Conservation (phyloP, 2,329 filamentous ascomycete species). For the Fusarium sp. region DNA sequence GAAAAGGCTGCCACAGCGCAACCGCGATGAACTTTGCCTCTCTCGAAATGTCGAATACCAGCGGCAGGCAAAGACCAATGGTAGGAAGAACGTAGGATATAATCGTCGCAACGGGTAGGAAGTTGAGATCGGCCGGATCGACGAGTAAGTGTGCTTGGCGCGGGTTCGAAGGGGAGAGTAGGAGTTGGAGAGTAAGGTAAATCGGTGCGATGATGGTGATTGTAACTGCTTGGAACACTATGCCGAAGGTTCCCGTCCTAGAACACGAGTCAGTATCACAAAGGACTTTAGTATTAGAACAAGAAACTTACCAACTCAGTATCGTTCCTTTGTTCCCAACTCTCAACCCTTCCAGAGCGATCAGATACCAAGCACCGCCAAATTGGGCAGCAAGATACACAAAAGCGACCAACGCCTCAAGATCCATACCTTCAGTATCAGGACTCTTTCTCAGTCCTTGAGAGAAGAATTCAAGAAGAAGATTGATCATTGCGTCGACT, state of each 20-base stretch:
- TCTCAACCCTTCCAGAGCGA: slow-evolving; percentile 34
- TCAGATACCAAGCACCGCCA: slow-evolving; percentile 37
- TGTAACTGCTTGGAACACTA: slow-evolving; percentile 35
- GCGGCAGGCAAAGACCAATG: slow-evolving; percentile 23
- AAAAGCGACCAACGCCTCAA: slow-evolving; percentile 33
- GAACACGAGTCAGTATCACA: fast-evolving
- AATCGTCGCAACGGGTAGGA: slow-evolving; percentile 26
- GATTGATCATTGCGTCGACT: slow-evolving; percentile 17
- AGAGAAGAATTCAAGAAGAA: slow-evolving; percentile 37
- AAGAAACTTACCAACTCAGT: slow-evolving; percentile 37
- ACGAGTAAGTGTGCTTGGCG: slow-evolving; percentile 7
- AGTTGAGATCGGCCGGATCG: slow-evolving; percentile 26
- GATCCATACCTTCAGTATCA: background rate
- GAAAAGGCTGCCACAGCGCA: slow-evolving; percentile 39
- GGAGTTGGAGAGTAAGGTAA: slow-evolving; percentile 33
- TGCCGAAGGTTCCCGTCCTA: slow-evolving; percentile 39
- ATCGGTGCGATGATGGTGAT: slow-evolving; percentile 39
- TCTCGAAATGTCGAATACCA: slow-evolving; percentile 11
- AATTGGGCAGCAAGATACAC: slow-evolving; percentile 39
- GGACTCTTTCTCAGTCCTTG: slow-evolving; percentile 27
- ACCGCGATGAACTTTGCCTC: slow-evolving; percentile 19
- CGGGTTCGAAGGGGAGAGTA: slow-evolving; percentile 11
- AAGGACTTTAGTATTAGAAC: no score
- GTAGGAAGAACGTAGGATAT: slow-evolving; percentile 35
- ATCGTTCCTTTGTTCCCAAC: slow-evolving; percentile 26